A percentile compares a stretch with the other conserved stretches of the same genome.
Conservation (phyloP, 176 grass and related monocot genomes). For the Tillandsia fasciculata region DNA sequence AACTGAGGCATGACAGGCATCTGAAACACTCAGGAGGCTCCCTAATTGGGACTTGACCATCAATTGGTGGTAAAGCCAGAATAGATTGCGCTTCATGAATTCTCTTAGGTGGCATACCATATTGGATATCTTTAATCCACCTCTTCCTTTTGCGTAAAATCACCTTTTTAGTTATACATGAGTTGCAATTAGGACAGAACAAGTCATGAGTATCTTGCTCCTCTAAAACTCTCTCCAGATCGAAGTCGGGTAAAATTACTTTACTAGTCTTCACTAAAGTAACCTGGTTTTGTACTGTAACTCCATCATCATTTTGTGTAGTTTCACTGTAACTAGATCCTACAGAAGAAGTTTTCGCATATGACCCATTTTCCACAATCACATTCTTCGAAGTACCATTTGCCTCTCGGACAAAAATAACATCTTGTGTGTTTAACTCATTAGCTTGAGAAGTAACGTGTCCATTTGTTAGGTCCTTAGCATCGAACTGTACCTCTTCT, state of each 20-base stretch:
- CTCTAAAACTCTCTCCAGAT: conserved; percentile 60
- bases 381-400: conserved; percentile 4
- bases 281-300: conserved; percentile 15
- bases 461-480: background rate
- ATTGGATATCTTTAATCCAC: conserved; percentile 16
- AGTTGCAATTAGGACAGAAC: conserved; percentile 73
- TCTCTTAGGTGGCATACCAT: conserved; percentile 34
- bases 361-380: conserved; percentile 29
- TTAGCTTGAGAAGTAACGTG: background rate
- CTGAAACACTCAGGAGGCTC: conserved; percentile 47
- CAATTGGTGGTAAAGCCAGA: conserved; percentile 1
- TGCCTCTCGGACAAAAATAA: conserved; percentile 9
- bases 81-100: conserved; percentile 10
- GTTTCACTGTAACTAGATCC: conserved; percentile 1
- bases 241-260: conserved; percentile 33
- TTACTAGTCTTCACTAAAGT: background rate
- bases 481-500: background rate
- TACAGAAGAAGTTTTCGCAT: conserved; percentile 21
- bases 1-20: conserved; percentile 89
- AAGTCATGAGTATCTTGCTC: conserved; percentile 86
- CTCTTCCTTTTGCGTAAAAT: conserved; percentile 90
- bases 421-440: conserved; percentile 1
- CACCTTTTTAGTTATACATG: conserved; percentile 79
- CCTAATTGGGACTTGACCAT: conserved; percentile 13
- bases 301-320: conserved; percentile 15